Conservation (phyloP, 2,329 filamentous ascomycete species). For the Zymoseptoria pseudotritici region DNA sequence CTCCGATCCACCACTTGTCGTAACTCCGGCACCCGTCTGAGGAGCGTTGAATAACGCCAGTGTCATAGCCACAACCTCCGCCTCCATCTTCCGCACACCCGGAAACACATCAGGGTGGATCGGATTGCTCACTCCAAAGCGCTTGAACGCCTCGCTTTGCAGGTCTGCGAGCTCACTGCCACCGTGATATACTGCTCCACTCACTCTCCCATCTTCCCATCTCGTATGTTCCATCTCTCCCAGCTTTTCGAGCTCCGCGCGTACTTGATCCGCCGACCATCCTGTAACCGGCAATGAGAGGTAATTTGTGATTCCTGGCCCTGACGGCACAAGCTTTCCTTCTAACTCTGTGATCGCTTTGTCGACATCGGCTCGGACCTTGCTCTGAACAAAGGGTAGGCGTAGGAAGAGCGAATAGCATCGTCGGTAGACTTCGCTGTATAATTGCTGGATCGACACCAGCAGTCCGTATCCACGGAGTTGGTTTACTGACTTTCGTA, state of each 20-base stretch:
- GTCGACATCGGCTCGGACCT: constrained; percentile 77
- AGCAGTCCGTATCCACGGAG: constrained; percentile 81
- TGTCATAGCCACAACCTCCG: constrained; percentile 94
- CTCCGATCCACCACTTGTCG: constrained; percentile 88
- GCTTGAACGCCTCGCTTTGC: constrained; percentile 86
- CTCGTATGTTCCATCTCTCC: constrained; percentile 84
- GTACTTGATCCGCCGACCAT: constrained; percentile 70
- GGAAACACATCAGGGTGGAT: constrained; percentile 98
- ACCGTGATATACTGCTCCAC: constrained; percentile 92
- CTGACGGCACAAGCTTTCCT: constrained; percentile 69
- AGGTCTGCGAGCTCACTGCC: constrained; percentile 73
- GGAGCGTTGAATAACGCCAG: constrained; percentile 73
- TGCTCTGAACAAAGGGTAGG: constrained; percentile 74
- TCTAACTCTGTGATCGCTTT: constrained; percentile 76
- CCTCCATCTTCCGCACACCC: constrained; percentile 97
- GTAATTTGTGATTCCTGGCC: constrained; percentile 64
- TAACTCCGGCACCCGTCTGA: constrained; percentile 74
- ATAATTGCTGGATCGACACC: constrained; percentile 69
- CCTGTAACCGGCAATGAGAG: constrained; percentile 74
- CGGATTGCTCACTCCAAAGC: constrained; percentile 91
- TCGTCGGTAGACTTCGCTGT: constrained; percentile 61
- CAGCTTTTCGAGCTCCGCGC: constrained; percentile 70
- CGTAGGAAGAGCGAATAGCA: constrained; percentile 80
- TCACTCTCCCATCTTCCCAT: constrained; percentile 94
- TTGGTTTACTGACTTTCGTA: constrained; percentile 72